A percentile compares a stretch with the other conserved stretches of the same genome.
Conservation (phyloP, 441 rosid genomes). For the Corymbia citriodora region DNA sequence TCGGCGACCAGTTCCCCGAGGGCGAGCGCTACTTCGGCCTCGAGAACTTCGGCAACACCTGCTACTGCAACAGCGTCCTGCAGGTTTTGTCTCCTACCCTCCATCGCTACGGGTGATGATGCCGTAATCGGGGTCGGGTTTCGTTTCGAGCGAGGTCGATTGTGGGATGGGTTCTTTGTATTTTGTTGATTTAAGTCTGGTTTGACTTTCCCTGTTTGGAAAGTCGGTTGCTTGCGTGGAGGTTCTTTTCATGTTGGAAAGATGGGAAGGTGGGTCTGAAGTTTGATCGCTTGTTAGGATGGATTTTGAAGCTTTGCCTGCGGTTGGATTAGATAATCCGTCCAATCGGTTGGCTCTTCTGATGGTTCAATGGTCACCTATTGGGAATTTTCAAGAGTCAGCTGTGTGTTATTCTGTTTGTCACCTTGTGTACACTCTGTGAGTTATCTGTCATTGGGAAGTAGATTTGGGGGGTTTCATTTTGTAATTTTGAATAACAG, state of each 20-base stretch:
- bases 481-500: background rate
- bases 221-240: background rate
- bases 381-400: background rate
- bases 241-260: background rate
- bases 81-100: constrained; percentile 39
- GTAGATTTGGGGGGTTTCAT: background rate
- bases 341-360: background rate
- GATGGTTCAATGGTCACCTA: background rate
- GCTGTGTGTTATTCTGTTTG: background rate
- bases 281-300: background rate
- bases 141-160: background rate
- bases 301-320: background rate
- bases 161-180: background rate
- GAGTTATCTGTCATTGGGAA: background rate
- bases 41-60: constrained; percentile 97
- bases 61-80: constrained; percentile 95
- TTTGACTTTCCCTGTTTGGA: background rate
- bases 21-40: constrained; percentile 98
- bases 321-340: background rate
- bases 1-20: constrained; percentile 99
- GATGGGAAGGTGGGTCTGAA: background rate
- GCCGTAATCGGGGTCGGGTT: background rate
- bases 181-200: background rate
- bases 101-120: background rate
- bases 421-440: background rate